These are phyloP conservation scores for Bruguiera sexangula DNA, from an alignment of 345 rosid species.

Conservation along the genomic window DNA sequence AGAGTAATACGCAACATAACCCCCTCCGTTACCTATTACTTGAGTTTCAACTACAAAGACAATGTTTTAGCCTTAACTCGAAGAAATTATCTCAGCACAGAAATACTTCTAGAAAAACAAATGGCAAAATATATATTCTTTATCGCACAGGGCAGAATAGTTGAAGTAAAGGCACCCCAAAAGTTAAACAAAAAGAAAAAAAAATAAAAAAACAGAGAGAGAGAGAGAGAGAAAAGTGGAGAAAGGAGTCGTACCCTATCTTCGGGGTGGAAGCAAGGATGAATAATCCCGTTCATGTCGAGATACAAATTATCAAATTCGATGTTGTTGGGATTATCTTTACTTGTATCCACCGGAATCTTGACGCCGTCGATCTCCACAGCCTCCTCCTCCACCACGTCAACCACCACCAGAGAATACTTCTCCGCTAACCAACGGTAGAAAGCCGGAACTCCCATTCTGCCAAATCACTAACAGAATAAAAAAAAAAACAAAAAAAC, in stretches of 20 bases:
- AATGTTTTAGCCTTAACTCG: too few relatives aligned
- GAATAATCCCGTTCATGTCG: conserved; percentile 98
- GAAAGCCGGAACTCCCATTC: conserved; percentile 94
- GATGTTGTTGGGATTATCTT: conserved; percentile 69
- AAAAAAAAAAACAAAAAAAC: accelerated
- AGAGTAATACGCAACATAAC: too few relatives aligned
- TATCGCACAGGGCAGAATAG: too few relatives aligned
- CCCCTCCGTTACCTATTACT: too few relatives aligned
- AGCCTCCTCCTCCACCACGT: conserved; percentile 84
- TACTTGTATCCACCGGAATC: conserved; percentile 78
- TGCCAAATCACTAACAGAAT: too few relatives aligned
- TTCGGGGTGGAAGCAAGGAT: conserved; percentile 97
- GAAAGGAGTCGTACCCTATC: conserved; percentile 49
- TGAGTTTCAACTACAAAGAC: too few relatives aligned
- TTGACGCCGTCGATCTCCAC: conserved; percentile 55
- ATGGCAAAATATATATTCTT: neutral
- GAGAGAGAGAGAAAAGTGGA: neutral
- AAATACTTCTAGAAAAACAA: neutral
- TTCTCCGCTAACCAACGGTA: conserved; percentile 92
- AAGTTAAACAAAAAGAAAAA: neutral
- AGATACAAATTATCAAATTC: conserved; percentile 93
- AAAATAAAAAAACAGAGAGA: neutral
- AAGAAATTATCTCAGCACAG: too few relatives aligned
- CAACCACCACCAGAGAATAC: conserved; percentile 68
- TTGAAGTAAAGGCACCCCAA: neutral